phyloP scores from a whole-genome alignment of 495 filamentous ascomycete species.

The Penicillium dipodomyicola region DNA sequence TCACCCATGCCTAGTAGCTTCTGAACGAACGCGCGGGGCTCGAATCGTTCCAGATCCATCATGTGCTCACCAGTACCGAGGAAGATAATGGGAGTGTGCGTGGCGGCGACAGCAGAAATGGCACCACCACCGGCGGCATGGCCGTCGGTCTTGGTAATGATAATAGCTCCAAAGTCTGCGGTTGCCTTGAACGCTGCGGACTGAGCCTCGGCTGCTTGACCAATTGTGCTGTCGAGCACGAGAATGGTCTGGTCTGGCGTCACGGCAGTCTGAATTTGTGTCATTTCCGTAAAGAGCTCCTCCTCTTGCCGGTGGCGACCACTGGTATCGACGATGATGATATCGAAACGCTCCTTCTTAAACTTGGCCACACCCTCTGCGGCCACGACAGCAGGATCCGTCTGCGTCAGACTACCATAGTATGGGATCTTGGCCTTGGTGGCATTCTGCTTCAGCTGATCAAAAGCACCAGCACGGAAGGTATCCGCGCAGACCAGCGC shows the following conservation, averaged over 20 bases:
- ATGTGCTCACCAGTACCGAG: conserved; percentile 97
- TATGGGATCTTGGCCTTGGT: conserved; percentile 99
- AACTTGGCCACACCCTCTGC: conserved; percentile 96
- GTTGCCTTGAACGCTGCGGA: conserved; percentile 96
- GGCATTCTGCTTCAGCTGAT: conserved; percentile 98
- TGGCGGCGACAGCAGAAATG: conserved; percentile 97
- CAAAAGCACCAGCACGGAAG: conserved; percentile 96
- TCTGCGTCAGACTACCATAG: conserved; percentile 93
- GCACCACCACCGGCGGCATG: conserved; percentile 93
- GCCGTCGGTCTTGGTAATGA: conserved; percentile 98
- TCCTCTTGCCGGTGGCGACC: conserved; percentile 93
- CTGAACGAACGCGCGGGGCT: conserved; percentile 82
- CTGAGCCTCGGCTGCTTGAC: conserved; percentile 92
- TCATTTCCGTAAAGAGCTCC: conserved; percentile 96
- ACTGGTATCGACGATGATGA: conserved; percentile 97
- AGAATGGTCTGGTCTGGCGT: conserved; percentile 97
- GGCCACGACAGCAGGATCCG: conserved; percentile 90
- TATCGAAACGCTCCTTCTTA: conserved; percentile 97
- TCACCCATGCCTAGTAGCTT: conserved; percentile 97
- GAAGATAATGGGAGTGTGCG: conserved; percentile 94
- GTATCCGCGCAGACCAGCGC: conserved; percentile 98
- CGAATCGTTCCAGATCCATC: conserved; percentile 90
- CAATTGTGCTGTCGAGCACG: conserved; percentile 94
- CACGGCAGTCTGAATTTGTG: conserved; percentile 90
- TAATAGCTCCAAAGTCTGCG: conserved; percentile 96